Base-by-base conservation (phyloP, 2,329 filamentous ascomycete species). In the Simplicillium aogashimaense region DNA sequence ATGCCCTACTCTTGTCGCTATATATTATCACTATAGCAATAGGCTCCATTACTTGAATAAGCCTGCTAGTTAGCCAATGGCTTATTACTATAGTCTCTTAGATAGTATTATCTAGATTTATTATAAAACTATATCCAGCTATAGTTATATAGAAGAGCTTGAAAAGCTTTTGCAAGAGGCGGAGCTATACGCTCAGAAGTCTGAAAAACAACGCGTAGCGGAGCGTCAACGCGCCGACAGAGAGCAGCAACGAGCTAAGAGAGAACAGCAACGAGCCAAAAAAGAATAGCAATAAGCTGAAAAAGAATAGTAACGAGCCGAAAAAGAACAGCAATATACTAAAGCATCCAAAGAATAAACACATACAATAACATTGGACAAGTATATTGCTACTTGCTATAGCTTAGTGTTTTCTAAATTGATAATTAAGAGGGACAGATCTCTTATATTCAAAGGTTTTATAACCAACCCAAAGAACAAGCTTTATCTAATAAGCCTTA, bases 361-460 rank as follows among this genome's bases (percentile, higher is more conserved):
- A 7, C 46, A 38, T 12, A 45, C 30, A 10, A 59, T 51, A 8
- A 59, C 53, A 34, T 40, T 61, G 14, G 33, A 51, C 11, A 53
- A 61, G 46, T 59, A 60, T 37, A 51, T 63, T 18, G 18, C 40
- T 29, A 46, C 50, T 10, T 61, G 47, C 41, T 54, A 61, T 40
- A 31, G 41, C 30, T 42, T 48, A 3, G 40, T 59, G 14, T 55
- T 50, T 17, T 34, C 49, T 10, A 46, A 46, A 10, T 44, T 60
- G 4, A 29, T 11, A 0, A 45, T 61, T n/a, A 45, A 58, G 41
- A 47, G 42, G 7, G 42, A 56, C 35, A 37, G 18, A 20, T 41
- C 36, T 36, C 46, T 58, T 4, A 53, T 51, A 2, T 52, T 48
- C 7, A 55, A 47, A 25, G 50, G 52, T 17, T 45, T 51, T 13